A percentile compares a stretch with the other conserved stretches of the same genome.
phyloP scores from a whole-genome alignment of 1,284 basidiomycete species.

The Laetiporus sulphureus region DNA sequence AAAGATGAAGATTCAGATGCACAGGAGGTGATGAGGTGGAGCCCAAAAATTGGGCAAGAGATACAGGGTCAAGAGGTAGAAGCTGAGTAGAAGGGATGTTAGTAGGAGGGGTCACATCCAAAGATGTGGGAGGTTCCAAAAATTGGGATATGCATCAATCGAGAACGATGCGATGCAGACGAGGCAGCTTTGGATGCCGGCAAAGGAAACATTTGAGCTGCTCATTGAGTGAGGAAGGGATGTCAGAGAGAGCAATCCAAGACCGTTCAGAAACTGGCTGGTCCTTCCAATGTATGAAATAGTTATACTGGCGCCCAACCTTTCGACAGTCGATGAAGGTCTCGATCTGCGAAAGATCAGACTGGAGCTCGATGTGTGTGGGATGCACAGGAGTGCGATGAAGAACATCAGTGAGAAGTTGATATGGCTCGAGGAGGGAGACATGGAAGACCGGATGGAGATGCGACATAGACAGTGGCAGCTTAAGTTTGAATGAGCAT shows the following conservation, averaged over 20 bases:
- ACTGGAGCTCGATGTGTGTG: conserved; percentile 6
- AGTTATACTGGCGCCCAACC: conserved; percentile 25
- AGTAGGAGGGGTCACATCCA: background rate
- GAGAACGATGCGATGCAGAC: conserved; percentile 9
- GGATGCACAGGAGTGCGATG: conserved; percentile 16
- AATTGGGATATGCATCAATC: background rate
- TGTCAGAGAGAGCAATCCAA: conserved; percentile 28
- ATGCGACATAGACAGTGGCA: conserved; percentile 25
- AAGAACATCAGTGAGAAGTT: conserved; percentile 18
- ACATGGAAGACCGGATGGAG: conserved; percentile 36
- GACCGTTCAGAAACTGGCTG: conserved; percentile 20
- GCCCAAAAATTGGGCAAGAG: background rate
- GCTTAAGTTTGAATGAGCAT: conserved; percentile 24
- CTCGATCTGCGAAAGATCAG: conserved; percentile 13
- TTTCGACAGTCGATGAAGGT: conserved; percentile 23
- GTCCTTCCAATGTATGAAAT: conserved; percentile 24
- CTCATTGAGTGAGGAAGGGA: conserved; percentile 28
- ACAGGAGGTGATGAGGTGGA: conserved; percentile 6
- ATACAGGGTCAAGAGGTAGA: background rate
- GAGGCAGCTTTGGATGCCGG: conserved; percentile 23
- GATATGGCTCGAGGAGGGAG: conserved; percentile 31
- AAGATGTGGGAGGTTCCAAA: too few relatives aligned
- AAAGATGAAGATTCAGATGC: conserved; percentile 2
- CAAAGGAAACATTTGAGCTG: conserved; percentile 29
- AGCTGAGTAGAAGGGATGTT: background rate